phyloP scores from a whole-genome alignment of 345 rosid species.

The Eutrema heterophyllum region DNA sequence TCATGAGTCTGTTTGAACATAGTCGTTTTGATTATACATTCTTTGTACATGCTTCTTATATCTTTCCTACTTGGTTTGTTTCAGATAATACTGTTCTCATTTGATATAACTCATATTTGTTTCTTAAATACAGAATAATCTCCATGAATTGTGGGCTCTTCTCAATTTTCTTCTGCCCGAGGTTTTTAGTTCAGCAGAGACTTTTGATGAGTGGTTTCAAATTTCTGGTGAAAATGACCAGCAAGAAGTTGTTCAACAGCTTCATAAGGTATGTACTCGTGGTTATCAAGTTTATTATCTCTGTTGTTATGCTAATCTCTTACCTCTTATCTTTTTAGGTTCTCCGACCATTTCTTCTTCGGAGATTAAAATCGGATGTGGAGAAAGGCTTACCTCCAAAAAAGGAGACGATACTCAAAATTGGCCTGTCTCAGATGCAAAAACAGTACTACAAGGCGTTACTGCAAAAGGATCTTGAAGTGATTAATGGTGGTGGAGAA shows the following conservation, averaged over 20 bases:
- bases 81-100: neutral
- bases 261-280: conserved; percentile 68
- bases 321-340: conserved; percentile 44
- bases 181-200: conserved; percentile 98
- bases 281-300: neutral
- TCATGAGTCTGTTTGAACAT: conserved; percentile 1
- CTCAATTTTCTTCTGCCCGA: conserved; percentile 92
- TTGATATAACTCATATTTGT: neutral
- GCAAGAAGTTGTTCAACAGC: conserved; percentile 99
- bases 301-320: neutral
- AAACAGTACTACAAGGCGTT: conserved; percentile 88
- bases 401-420: conserved; percentile 95
- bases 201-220: conserved; percentile 99
- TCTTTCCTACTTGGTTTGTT: neutral
- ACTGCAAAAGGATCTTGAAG: conserved; percentile 98
- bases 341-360: conserved; percentile 94
- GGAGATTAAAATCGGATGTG: conserved; percentile 93
- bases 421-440: conserved; percentile 99
- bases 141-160: conserved; percentile 97
- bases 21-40: neutral
- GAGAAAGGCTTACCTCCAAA: conserved; percentile 99
- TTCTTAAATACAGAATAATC: conserved; percentile 74
- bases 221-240: conserved; percentile 98
- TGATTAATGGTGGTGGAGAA: conserved; percentile 99
- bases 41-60: neutral